These are phyloP conservation scores for Phytopythium aichiense DNA, from an alignment of 352 stramenopile species.

Conservation along the genomic window DNA sequence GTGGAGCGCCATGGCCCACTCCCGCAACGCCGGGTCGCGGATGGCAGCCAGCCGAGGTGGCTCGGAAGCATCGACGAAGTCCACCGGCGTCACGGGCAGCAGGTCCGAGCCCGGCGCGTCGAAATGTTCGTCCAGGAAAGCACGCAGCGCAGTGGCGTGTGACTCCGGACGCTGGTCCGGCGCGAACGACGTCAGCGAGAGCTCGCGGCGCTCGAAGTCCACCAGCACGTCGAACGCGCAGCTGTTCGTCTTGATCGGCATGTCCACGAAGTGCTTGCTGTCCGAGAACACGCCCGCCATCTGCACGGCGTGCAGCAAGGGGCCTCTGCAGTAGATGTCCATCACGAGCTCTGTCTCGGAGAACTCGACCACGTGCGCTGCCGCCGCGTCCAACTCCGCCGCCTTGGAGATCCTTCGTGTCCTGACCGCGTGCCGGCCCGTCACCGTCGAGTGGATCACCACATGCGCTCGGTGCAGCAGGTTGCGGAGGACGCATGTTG, in stretches of 20 bases:
- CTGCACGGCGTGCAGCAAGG: conserved; percentile 66
- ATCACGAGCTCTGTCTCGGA: conserved; percentile 51
- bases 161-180: conserved; percentile 7
- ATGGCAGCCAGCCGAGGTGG: conserved; percentile 58
- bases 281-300: conserved; percentile 80
- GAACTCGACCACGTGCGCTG: conserved; percentile 13
- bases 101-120: conserved; percentile 75
- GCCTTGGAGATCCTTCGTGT: no score
- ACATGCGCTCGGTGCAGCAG: conserved; percentile 1
- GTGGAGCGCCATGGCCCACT: conserved; percentile 73
- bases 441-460: conserved; percentile 1
- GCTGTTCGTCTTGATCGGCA: conserved; percentile 85
- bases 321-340: conserved; percentile 73
- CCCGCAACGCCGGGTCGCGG: conserved; percentile 36
- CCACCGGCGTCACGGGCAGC: conserved; percentile 56
- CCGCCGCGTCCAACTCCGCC: background rate
- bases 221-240: conserved; percentile 64
- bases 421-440: background rate
- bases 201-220: conserved; percentile 53
- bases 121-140: conserved; percentile 83
- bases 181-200: conserved; percentile 54
- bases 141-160: conserved; percentile 40
- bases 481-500: background rate
- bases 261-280: conserved; percentile 93
- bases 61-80: conserved; percentile 49